phyloP scores from a whole-genome alignment of 306 rosid genomes.

The Albizia julibrissin region DNA sequence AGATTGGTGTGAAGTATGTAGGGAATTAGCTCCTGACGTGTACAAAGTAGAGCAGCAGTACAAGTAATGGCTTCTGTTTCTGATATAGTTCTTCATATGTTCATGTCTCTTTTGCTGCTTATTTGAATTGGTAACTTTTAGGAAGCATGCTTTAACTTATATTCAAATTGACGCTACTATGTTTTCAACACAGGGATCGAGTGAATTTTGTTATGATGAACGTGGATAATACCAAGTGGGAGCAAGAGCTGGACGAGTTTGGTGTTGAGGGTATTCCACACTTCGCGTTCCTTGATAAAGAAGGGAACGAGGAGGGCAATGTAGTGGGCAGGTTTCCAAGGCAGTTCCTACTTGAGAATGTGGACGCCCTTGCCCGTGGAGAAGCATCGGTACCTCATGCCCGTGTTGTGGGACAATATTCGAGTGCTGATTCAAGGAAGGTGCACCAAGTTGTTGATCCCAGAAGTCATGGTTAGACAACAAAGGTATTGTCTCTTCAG shows the following conservation, averaged over 20 bases:
- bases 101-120: conserved; percentile 8
- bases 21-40: conserved; percentile 92
- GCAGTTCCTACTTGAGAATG: conserved; percentile 75
- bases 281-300: conserved; percentile 83
- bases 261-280: conserved; percentile 99
- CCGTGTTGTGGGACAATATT: conserved; percentile 76
- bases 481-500: conserved; percentile 22
- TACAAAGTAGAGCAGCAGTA: conserved; percentile 91
- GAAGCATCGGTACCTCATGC: conserved; percentile 81
- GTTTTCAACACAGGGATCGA: conserved; percentile 49
- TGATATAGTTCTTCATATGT: neutral
- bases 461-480: conserved; percentile 83
- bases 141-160: neutral
- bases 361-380: conserved; percentile 82
- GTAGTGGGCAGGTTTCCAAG: conserved; percentile 92
- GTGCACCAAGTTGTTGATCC: conserved; percentile 87
- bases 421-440: conserved; percentile 88
- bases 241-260: conserved; percentile 95
- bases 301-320: conserved; percentile 94
- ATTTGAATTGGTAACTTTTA: neutral
- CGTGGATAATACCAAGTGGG: conserved; percentile 97
- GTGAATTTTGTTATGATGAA: conserved; percentile 80
- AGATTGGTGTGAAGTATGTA: conserved; percentile 98
- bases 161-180: neutral
- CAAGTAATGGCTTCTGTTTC: conserved; percentile 58